Evolutionary conservation across 768 basidiomycete genomes (phyloP), one percentile per base, ranked within the genome.

Genomic region (Russula brevipes): DNA sequence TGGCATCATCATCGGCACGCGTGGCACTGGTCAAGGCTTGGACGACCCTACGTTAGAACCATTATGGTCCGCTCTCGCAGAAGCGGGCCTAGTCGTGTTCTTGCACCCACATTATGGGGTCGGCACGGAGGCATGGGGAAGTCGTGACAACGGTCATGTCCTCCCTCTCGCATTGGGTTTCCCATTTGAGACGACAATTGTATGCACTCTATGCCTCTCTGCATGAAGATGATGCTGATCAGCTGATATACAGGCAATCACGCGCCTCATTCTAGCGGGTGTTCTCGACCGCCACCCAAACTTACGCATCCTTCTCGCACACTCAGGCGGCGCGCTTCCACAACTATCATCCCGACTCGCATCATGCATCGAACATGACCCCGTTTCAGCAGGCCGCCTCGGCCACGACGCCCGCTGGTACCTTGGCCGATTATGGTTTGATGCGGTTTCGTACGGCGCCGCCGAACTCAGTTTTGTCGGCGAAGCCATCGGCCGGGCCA

Each of bases 51-150:
- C 78, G 5, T 81, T 95, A 51, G 87, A 93, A 68, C 86, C 87
- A 0, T 79, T 95, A 14, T 95, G 91, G 90, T 81, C 79, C n/a
- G 87, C 88, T 16, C 80, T 94, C 45, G 84, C 86, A 59, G 76
- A 80, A 49, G 79, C 84, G 1, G 82, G 82, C 3, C 81, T 95
- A 9, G 86, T 91, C 24, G 82, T 89, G 24, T 94, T 94, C 76
- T 72, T 94, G 36, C 91, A 93, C 69, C 91, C 91, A 8, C 92
- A 94, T 72, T 94, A 94, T 71, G 89, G 90, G 11, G 82, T 94
- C 30, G 86, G 86, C 68, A 74, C 75, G n/a, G 81, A 80, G 50
- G 84, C 82, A 4, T 94, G 89, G 81, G 91, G 91, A 1, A 80
- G 85, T 59, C 83, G 78, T 63, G 81, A 85, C 46, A 94, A 94